Evolutionary conservation across 2,329 filamentous ascomycete species (phyloP), one percentile per base, ranked within the genome.

Genomic region (Sarocladiaceae sp.): DNA sequence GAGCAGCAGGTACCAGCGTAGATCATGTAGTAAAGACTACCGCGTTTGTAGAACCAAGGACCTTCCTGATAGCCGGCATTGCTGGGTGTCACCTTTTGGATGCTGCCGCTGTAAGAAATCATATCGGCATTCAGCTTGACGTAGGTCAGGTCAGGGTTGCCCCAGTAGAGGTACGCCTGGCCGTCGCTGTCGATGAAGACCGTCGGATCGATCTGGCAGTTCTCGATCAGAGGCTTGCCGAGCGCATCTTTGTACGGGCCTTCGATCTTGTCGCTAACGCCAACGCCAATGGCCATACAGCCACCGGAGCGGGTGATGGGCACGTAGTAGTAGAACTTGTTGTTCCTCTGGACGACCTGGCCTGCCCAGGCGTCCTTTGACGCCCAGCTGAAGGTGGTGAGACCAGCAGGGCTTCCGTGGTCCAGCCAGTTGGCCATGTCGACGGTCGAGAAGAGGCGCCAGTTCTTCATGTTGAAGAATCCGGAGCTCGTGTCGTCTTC

Each of bases 91-190:
- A 58, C 47, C 40, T 53, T 42, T n/a, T 47, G 47, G 39, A 53
- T 9, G 33, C 47, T 40, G 31, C 58, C 59, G 32, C 51, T 55
- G 49, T 60, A 63, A 2, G 60, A 61, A 19, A 61, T 52, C 62
- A 64, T 64, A 48, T 64, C 61, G 29, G 50, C 43, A 50, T 63
- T 64, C 4, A 65, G 48, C 48, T 54, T 57, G 47, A 63, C 58
- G 41, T 63, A 64, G 33, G 43, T 56, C 16, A 61, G 48, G 34
- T 51, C 46, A 1, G 60, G 55, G 42, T 62, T 61, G 18, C 60
- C 61, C 59, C 58, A 63, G 51, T 62, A 64, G 44, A 65, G 33
- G 48, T 64, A 65, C 1, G 59, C 61, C 47, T 63, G 61, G 37
- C 58, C 61, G 39, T 62, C 56, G 40, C 61, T 58, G 45, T 65